Evolutionary conservation across 129 eudicot species (phyloP).

Genomic region (Dittrichia graveolens): DNA sequence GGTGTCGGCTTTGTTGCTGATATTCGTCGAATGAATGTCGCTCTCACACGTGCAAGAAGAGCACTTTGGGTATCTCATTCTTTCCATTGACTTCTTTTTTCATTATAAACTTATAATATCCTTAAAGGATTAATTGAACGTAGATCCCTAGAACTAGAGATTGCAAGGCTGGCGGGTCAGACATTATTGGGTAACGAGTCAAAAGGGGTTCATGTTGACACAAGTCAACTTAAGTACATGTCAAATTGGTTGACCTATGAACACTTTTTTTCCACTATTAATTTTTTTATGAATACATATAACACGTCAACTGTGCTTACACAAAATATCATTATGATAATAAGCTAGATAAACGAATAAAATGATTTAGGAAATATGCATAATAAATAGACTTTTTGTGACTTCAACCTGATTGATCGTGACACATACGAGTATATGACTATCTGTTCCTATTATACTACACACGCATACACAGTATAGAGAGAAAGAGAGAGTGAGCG

Average conservation of each 20-base stretch:
- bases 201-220: not conserved
- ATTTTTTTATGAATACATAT: not conserved
- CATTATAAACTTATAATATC: not conserved
- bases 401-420: no score
- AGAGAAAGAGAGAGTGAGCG: no score
- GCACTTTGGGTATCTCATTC: constrained; percentile 74
- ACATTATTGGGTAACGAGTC: not conserved
- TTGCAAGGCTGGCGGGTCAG: not conserved
- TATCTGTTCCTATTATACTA: no score
- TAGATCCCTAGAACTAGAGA: not conserved
- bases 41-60: constrained; percentile 89
- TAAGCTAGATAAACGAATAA: not conserved
- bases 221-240: not conserved
- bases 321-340: not conserved
- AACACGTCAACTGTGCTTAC: not conserved
- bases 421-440: no score
- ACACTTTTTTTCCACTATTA: not conserved
- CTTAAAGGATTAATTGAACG: not conserved
- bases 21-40: constrained; percentile 96
- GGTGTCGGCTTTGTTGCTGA: constrained; percentile 99
- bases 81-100: not conserved
- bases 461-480: no score
- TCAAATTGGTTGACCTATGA: not conserved
- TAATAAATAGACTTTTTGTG: no score
- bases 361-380: no score